These are phyloP conservation scores for Cutaneotrichosporon mucoides DNA, from an alignment of 1,284 basidiomycete genomes.

Conservation along the genomic window DNA sequence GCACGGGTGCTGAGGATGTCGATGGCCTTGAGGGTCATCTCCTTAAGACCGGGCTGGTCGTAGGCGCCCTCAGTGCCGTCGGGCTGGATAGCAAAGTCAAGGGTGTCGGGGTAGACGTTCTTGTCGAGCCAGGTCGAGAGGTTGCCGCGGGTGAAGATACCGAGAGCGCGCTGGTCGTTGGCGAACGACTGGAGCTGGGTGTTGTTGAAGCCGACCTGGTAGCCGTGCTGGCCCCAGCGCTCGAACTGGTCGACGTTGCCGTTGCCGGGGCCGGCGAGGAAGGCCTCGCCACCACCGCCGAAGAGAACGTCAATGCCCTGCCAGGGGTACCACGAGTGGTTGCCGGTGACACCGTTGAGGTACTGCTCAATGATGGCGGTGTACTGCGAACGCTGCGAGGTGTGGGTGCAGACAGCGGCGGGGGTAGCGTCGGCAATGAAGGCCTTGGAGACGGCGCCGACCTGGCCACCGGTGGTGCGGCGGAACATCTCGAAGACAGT, in stretches of 20 bases:
- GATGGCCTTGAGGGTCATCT: constrained; percentile 52
- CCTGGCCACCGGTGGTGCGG: constrained; percentile 41
- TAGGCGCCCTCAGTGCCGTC: constrained; percentile 36
- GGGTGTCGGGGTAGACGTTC: constrained; percentile 45
- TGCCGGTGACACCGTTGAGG: constrained; percentile 43
- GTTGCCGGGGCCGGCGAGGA: constrained; percentile 38
- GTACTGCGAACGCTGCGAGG: constrained; percentile 42
- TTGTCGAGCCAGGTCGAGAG: constrained; percentile 50
- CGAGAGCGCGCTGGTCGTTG: constrained; percentile 46
- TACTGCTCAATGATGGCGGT: constrained; percentile 46
- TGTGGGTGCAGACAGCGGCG: constrained; percentile 46
- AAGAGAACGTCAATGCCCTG: constrained; percentile 46
- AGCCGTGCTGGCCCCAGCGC: constrained; percentile 42
- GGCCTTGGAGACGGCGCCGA: constrained; percentile 51
- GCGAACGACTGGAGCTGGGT: constrained; percentile 42
- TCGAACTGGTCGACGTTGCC: constrained; percentile 47
- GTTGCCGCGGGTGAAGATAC: constrained; percentile 47
- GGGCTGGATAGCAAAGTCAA: constrained; percentile 34
- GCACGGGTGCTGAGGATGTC: constrained; percentile 47
- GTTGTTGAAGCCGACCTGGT: constrained; percentile 48
- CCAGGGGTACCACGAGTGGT: constrained; percentile 48
- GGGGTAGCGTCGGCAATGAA: constrained; percentile 51
- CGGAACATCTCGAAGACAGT: constrained; percentile 45
- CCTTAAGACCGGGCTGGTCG: constrained; percentile 50
- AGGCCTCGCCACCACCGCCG: constrained; percentile 49